Base-by-base conservation (phyloP, 257 asterid genomes). In the Mentha longifolia region DNA sequence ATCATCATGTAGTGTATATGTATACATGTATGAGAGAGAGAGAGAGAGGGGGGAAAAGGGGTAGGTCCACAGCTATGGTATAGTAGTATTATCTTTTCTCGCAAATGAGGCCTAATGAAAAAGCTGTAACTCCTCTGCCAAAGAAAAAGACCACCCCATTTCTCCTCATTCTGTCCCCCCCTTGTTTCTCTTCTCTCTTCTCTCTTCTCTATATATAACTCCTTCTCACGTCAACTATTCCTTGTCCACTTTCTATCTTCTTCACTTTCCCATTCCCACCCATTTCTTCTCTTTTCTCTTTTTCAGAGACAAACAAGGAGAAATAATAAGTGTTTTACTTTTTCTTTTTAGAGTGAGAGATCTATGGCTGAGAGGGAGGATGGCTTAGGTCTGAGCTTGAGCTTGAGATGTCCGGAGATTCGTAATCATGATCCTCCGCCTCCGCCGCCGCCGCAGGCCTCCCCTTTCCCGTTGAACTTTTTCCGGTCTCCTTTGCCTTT, bases 81-180 rank as follows among this genome's bases (percentile, higher is more conserved):
- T 42, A 8, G 47, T 66, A 64, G 47, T 66, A 64, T 54, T 70
- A 59, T 78, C 82, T 80, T 65, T 60, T 77, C 81, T 73, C 28
- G 49, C 77, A 81, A 39, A 74, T 77, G 3, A 72, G 78, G 76
- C 68, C 72, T 42, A 31, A 65, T 11, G 50, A 54, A 77, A 88
- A 89, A 81, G 95, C 91, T 89, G 92, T 57, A 82, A 78, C 87
- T 64, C 65, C 76, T 68, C 86, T 85, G 84, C 86, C 77, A 70
- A 74, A 77, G 74, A 77, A 77, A 81, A 73, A 75, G 84, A 81
- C 80, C 86, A 80, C 43, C 84, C 88, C 87, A 74, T 79, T 77
- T 87, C 89, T 85, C 87, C 83, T 87, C 96, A 52, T 87, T 83
- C 86, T 89, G 95, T 85, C 94, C 83, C 93, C 85, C 75, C 59